phyloP scores from a whole-genome alignment of 2,329 filamentous ascomycete genomes.

The Alternaria arbusti region DNA sequence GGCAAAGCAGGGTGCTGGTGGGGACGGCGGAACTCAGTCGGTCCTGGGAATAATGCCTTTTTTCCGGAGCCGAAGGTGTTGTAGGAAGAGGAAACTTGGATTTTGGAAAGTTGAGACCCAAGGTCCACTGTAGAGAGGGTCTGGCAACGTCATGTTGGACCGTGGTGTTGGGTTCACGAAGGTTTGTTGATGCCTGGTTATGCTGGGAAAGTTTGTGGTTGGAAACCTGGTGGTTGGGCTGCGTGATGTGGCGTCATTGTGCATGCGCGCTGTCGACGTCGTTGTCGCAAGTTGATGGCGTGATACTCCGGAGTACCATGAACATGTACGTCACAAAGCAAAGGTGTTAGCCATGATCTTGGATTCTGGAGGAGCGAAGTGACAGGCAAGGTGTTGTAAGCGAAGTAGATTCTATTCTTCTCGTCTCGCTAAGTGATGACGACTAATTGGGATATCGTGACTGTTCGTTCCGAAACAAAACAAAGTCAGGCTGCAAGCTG shows the following conservation, averaged over 20 bases:
- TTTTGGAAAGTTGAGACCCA: not conserved
- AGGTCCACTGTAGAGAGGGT: conserved; percentile 1
- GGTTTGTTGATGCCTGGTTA: not conserved
- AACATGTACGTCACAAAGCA: not conserved
- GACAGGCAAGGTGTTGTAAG: not conserved
- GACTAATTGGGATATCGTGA: conserved; percentile 1
- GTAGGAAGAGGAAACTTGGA: not conserved
- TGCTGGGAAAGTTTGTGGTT: not conserved
- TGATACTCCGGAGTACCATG: not conserved
- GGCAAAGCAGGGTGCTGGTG: not conserved
- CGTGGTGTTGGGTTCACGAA: not conserved
- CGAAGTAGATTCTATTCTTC: not conserved
- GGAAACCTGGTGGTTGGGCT: not conserved
- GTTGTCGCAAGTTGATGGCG: not conserved
- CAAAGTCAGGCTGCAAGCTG: not conserved
- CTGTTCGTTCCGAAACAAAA: not conserved
- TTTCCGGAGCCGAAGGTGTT: not conserved
- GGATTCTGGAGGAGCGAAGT: not conserved
- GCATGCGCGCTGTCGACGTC: not conserved
- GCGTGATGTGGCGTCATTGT: not conserved
- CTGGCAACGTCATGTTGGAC: not conserved
- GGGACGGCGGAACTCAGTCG: not conserved
- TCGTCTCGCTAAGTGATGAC: not conserved
- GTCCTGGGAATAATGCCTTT: not conserved
- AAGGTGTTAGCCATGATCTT: not conserved